A percentile compares a stretch with the other conserved stretches of the same genome.
phyloP scores from a whole-genome alignment of 2,329 filamentous ascomycete species.

The Stagonosporopsis vannaccii region DNA sequence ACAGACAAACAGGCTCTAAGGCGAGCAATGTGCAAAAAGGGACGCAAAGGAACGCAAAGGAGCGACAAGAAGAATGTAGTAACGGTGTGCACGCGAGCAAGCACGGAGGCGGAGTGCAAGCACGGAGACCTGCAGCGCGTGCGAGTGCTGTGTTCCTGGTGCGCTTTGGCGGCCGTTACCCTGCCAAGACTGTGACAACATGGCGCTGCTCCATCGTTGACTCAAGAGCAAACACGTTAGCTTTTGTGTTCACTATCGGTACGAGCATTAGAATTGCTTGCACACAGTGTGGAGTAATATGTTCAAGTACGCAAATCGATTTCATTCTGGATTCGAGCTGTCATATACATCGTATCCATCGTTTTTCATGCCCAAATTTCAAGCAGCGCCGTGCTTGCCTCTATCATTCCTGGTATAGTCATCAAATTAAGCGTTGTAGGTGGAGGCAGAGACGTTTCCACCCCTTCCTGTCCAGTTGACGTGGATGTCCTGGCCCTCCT shows the following conservation, averaged over 20 bases:
- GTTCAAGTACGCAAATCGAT: conserved; percentile 24
- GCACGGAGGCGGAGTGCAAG: conserved; percentile 14
- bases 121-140: conserved; percentile 30
- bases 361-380: conserved; percentile 33
- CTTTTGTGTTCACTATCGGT: too few species aligned
- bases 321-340: conserved; percentile 35
- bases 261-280: too few species aligned
- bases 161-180: conserved; percentile 5
- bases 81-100: conserved; percentile 35
- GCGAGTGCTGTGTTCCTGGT: conserved; percentile 22
- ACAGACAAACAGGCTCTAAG: conserved; percentile 6
- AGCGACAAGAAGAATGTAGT: conserved; percentile 49
- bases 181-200: conserved; percentile 14
- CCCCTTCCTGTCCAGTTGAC: conserved; percentile 99
- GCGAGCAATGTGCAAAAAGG: conserved; percentile 47
- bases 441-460: conserved; percentile 95
- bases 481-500: conserved; percentile 87
- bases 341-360: conserved; percentile 28
- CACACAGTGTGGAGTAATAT: neutral
- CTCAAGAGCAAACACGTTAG: neutral
- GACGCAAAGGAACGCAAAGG: conserved; percentile 51
- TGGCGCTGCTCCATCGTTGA: neutral
- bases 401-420: conserved; percentile 24
- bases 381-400: conserved; percentile 21
- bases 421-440: conserved; percentile 83